Evolutionary conservation across 2,329 filamentous ascomycete species (phyloP).

Genomic region (Xylariales sp.): DNA sequence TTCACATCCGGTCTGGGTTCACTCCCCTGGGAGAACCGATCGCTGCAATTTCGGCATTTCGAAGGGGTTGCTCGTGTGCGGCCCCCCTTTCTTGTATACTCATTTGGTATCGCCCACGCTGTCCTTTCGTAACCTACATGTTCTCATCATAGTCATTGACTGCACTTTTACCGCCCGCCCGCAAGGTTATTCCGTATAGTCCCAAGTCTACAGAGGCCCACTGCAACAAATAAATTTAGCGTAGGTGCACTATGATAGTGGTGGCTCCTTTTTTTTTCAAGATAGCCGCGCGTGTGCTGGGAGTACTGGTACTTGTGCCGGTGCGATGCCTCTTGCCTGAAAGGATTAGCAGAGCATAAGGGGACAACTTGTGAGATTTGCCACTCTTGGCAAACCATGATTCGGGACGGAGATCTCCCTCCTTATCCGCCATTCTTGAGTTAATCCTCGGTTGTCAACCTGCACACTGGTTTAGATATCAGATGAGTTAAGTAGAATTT

Average conservation of each 20-base stretch:
- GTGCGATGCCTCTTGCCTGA: no score
- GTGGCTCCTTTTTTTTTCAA: background rate
- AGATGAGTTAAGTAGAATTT: background rate
- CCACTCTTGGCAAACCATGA: no score
- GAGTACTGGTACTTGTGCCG: background rate
- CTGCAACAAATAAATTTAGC: background rate
- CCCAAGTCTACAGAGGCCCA: background rate
- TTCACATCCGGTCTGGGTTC: background rate
- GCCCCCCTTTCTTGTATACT: slow-evolving; percentile 27
- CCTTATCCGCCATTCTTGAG: no score
- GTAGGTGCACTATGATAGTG: background rate
- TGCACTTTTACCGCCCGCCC: background rate
- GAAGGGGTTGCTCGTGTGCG: slow-evolving; percentile 27
- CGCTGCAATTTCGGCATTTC: slow-evolving; percentile 47
- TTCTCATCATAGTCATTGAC: background rate
- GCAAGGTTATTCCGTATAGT: background rate
- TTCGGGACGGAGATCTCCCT: no score
- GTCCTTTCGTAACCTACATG: background rate
- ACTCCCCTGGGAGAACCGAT: slow-evolving; percentile 37
- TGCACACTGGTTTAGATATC: no score
- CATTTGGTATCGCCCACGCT: slow-evolving; percentile 24
- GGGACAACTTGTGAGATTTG: no score
- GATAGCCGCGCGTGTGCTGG: background rate
- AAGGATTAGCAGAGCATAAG: no score
- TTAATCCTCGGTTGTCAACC: no score